A percentile compares a stretch with the other conserved stretches of the same genome.
phyloP scores from a whole-genome alignment of 2,329 filamentous ascomycete species.

The Penicillium crustosum region DNA sequence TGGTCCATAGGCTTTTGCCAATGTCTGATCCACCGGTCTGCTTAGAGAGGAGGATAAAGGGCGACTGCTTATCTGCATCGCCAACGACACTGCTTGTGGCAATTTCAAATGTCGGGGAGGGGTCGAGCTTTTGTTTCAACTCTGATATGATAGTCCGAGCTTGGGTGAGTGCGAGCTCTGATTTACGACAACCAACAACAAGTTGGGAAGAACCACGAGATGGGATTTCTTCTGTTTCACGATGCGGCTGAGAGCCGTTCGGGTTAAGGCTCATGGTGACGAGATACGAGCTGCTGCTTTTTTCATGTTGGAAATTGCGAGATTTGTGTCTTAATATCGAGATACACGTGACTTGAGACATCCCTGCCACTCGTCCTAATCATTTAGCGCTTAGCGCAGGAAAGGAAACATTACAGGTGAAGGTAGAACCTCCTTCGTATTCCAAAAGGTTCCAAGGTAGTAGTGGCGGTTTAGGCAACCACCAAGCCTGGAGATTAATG shows the following conservation, averaged over 20 bases:
- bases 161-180: neutral
- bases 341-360: neutral
- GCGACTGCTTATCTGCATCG: neutral
- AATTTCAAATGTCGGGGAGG: neutral
- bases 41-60: neutral
- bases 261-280: neutral
- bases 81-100: neutral
- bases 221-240: neutral
- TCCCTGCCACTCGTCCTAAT: neutral
- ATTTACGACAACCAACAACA: neutral
- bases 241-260: neutral
- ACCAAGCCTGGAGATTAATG: too few relatives aligned
- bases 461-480: too few relatives aligned
- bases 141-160: neutral
- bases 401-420: too few relatives aligned
- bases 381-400: neutral
- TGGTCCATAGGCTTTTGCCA: neutral
- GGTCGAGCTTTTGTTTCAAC: neutral
- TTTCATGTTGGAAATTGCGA: neutral
- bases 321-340: neutral
- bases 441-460: too few relatives aligned
- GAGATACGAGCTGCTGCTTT: too few relatives aligned
- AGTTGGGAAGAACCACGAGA: neutral
- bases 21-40: neutral
- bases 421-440: too few relatives aligned